Percentiles rank a stretch among this genome's conserved stretches.
These are phyloP conservation scores for Scenedesmus sp. DNA, from an alignment of 163 green algal species.

Conservation along the genomic window DNA sequence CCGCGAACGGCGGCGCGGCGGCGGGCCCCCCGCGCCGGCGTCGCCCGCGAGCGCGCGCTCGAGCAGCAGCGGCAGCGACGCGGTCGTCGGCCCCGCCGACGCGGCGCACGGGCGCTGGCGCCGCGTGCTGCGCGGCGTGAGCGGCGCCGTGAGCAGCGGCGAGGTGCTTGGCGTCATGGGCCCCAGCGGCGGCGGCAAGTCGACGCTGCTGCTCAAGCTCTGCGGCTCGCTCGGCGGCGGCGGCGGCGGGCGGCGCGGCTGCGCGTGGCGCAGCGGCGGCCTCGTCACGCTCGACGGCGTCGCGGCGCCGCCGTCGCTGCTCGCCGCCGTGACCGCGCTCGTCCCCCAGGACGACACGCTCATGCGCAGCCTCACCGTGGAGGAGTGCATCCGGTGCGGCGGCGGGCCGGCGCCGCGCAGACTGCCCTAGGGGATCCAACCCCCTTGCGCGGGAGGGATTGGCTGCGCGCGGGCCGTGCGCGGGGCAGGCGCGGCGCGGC, in stretches of 20 bases:
- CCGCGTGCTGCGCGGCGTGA: constrained; percentile 27
- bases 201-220: constrained; percentile 65
- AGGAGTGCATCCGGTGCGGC: constrained; percentile 62
- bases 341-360: constrained; percentile 72
- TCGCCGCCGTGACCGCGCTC: constrained; percentile 52
- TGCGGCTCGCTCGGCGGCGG: constrained; percentile 45
- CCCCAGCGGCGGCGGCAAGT: constrained; percentile 58
- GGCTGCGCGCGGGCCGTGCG: too few relatives aligned
- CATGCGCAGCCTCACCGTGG: constrained; percentile 70
- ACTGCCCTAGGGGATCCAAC: too few relatives aligned
- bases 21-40: constrained; percentile 4
- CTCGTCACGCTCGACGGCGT: constrained; percentile 60
- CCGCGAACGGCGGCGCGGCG: neutral
- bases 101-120: neutral
- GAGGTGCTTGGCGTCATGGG: constrained; percentile 67
- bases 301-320: constrained; percentile 3
- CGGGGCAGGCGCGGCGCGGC: neutral
- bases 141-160: constrained; percentile 41
- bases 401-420: too few relatives aligned
- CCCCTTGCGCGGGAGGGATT: too few relatives aligned
- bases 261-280: constrained; percentile 45
- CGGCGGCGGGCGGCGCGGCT: neutral
- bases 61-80: constrained; percentile 1
- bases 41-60: neutral
- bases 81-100: neutral